These are phyloP conservation scores for Coniferiporia sulphurascens DNA, from an alignment of 1,284 basidiomycete species.

Conservation along the genomic window DNA sequence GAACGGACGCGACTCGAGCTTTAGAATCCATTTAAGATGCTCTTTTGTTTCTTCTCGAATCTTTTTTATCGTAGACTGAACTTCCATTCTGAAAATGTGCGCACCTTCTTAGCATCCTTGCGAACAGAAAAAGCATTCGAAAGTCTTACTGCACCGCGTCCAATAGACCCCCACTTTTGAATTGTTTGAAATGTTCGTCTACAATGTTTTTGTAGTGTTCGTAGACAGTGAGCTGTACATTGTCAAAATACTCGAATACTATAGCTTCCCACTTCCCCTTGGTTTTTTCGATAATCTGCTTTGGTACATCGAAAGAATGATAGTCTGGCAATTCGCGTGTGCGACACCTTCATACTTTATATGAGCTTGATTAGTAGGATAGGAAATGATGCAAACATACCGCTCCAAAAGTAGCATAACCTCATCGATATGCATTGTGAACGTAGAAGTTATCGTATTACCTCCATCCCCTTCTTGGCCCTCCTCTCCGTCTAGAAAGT, in stretches of 20 bases:
- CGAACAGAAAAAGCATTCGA: neutral
- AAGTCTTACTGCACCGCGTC: constrained; percentile 46
- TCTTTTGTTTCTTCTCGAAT: constrained; percentile 37
- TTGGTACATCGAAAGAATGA: constrained; percentile 58
- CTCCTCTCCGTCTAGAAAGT: constrained; percentile 13
- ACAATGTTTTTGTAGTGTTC: constrained; percentile 40
- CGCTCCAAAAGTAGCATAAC: constrained; percentile 42
- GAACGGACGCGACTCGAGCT: constrained; percentile 50
- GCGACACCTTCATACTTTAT: constrained; percentile 41
- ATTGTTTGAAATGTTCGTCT: constrained; percentile 43
- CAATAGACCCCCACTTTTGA: constrained; percentile 48
- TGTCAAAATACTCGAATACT: constrained; percentile 42
- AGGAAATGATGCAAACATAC: constrained; percentile 31
- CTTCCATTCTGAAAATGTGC: constrained; percentile 33
- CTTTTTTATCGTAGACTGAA: constrained; percentile 43
- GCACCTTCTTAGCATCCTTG: constrained; percentile 3
- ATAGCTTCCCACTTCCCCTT: constrained; percentile 48
- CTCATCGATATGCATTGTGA: constrained; percentile 47
- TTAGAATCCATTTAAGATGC: constrained; percentile 46
- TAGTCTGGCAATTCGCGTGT: constrained; percentile 65
- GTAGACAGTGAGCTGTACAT: constrained; percentile 35
- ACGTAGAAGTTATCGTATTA: too few species aligned
- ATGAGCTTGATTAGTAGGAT: neutral
- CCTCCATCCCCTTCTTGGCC: constrained; percentile 19
- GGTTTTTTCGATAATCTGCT: constrained; percentile 41